Evolutionary conservation across 495 filamentous ascomycete genomes (phyloP), one percentile per base, ranked within the genome.

Genomic region (Penicillium verhagenii): DNA sequence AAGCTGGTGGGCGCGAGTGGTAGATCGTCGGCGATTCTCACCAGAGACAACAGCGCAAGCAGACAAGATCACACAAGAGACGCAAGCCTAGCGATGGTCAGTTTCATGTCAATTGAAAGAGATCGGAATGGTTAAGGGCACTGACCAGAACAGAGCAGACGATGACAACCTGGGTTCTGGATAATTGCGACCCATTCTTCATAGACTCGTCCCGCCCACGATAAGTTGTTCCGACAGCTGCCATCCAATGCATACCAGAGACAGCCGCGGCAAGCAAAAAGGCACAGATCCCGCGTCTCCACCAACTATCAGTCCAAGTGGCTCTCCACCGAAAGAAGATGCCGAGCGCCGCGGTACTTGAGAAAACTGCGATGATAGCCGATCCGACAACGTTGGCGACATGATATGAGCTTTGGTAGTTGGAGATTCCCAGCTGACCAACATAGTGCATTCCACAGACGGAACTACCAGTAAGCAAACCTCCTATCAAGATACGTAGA

Each of bases 401-500:
- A 7, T 58, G 28, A 55, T 93, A 92, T 10, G 63, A 57, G 59
- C 85, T 82, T 6, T 60, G 58, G 63, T 96, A 96, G 66, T 96
- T 94, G 13, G 76, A 72, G 58, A 94, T 92, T 29, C 91, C 89
- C 11, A 86, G 79, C 62, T 95, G 89, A 23, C 90, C 90, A 40
- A 95, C 72, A 59, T 96, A 96, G 65, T 96, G 90, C 92, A 96
- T 96, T 4, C 86, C 92, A 50, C 87, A 88, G 49, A 95, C 85
- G 18, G 88, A 82, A 3, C 81, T 70, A 6, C 92, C 92, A 0
- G 86, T 84, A 38, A 91, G 69, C 4, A 82, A 53, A 1, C 91
- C 90, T 23, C 85, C 86, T 0, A 79, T 56, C n/a, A 72, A 40
- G 14, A 89, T 79, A 10, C 85, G 81, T 64, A 79, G 58, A 65